Conservation (phyloP, 2,329 filamentous ascomycete species). For the Thermothelomyces thermophilus region DNA sequence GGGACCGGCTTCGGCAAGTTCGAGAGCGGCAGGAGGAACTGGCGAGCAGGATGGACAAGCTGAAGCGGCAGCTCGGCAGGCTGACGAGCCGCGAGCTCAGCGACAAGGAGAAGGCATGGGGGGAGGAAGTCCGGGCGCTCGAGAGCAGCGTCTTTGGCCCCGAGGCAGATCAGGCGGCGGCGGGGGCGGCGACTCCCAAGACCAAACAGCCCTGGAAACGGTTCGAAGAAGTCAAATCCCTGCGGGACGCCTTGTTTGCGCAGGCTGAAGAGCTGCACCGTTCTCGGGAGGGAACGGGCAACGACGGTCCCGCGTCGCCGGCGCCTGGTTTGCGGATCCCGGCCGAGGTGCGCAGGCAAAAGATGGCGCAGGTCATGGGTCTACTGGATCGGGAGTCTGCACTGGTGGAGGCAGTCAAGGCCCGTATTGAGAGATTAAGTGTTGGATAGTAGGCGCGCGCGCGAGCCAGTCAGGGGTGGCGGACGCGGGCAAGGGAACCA, state of each 20-base stretch:
- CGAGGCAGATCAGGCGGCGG: slow-evolving; percentile 14
- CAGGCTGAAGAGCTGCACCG: slow-evolving; percentile 43
- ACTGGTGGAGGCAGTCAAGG: slow-evolving; percentile 59
- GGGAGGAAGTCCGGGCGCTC: slow-evolving; percentile 36
- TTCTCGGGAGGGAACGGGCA: slow-evolving; percentile 25
- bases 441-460: slow-evolving; percentile 27
- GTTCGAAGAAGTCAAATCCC: slow-evolving; percentile 48
- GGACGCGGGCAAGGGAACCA: not conserved
- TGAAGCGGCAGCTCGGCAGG: slow-evolving; percentile 46
- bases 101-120: slow-evolving; percentile 53
- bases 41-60: slow-evolving; percentile 51
- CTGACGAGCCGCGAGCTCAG: slow-evolving; percentile 48
- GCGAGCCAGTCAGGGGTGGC: not conserved
- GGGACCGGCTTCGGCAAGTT: slow-evolving; percentile 50
- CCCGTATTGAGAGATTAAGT: slow-evolving; percentile 52
- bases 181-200: slow-evolving; percentile 29
- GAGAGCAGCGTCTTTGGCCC: slow-evolving; percentile 37
- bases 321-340: slow-evolving; percentile 46
- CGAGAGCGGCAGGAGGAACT: slow-evolving; percentile 52
- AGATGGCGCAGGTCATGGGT: slow-evolving; percentile 56
- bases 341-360: slow-evolving; percentile 53
- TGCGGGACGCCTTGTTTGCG: slow-evolving; percentile 47
- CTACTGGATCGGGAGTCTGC: slow-evolving; percentile 61
- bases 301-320: slow-evolving; percentile 28
- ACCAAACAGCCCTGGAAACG: slow-evolving; percentile 49